phyloP scores from a whole-genome alignment of 306 rosid genomes.

The Cucurbita maxima region DNA sequence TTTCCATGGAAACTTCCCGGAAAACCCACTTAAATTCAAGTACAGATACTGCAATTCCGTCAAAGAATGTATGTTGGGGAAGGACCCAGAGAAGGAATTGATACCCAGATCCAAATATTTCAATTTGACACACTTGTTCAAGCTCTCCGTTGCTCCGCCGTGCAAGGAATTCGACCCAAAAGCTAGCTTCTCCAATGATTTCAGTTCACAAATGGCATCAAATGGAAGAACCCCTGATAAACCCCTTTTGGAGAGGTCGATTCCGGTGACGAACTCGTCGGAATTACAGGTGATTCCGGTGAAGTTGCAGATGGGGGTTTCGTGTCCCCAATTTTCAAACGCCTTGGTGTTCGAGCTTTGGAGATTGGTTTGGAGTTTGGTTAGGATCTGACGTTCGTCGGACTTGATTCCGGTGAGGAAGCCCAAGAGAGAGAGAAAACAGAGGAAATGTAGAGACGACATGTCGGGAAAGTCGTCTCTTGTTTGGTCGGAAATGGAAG shows the following conservation, averaged over 20 bases:
- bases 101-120: slow-evolving; percentile 53
- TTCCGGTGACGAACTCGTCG: slow-evolving; percentile 21
- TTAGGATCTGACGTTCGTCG: slow-evolving; percentile 40
- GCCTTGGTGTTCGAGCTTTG: slow-evolving; percentile 1
- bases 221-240: slow-evolving; percentile 50
- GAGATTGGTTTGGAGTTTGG: slow-evolving; percentile 36
- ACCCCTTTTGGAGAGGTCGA: slow-evolving; percentile 30
- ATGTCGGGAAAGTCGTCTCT: slow-evolving; percentile 13
- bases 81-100: slow-evolving; percentile 38
- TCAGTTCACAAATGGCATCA: slow-evolving; percentile 48
- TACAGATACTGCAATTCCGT: slow-evolving; percentile 27
- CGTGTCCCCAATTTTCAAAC: slow-evolving; percentile 33
- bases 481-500: neutral
- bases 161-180: slow-evolving; percentile 40
- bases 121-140: slow-evolving; percentile 47
- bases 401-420: slow-evolving; percentile 17
- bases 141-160: slow-evolving; percentile 23
- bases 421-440: slow-evolving; percentile 18
- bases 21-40: slow-evolving; percentile 43
- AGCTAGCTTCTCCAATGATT: slow-evolving; percentile 35
- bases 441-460: slow-evolving; percentile 20
- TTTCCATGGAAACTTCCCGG: slow-evolving; percentile 70
- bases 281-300: slow-evolving; percentile 43
- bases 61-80: slow-evolving; percentile 50
- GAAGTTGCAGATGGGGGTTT: slow-evolving; percentile 26